These are phyloP conservation scores for Styphnolobium japonicum DNA, from an alignment of 306 rosid genomes.

Conservation along the genomic window DNA sequence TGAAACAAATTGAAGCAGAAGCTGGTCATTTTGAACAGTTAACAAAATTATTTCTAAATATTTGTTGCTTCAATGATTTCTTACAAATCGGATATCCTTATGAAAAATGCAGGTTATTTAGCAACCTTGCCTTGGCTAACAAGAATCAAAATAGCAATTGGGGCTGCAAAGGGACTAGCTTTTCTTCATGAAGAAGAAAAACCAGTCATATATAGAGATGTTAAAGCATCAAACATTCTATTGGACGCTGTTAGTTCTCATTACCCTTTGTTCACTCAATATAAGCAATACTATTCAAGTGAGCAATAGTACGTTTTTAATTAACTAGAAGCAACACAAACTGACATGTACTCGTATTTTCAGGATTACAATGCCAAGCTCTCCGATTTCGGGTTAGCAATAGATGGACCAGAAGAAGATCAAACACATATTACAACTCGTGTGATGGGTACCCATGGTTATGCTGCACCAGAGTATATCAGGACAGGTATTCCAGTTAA, in stretches of 20 bases:
- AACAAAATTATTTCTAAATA: too few relatives aligned
- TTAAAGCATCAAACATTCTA: constrained; percentile 84
- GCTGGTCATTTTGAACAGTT: neutral
- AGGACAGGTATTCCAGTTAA: constrained; percentile 58
- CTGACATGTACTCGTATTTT: neutral
- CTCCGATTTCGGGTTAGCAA: constrained; percentile 91
- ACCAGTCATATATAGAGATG: constrained; percentile 82
- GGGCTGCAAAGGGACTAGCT: constrained; percentile 85
- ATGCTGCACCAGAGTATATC: constrained; percentile 92
- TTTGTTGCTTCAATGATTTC: neutral
- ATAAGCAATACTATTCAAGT: neutral
- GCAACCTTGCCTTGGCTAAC: constrained; percentile 89
- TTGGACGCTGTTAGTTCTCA: constrained; percentile 54
- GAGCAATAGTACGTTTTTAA: neutral
- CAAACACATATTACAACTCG: constrained; percentile 62
- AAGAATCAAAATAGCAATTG: constrained; percentile 81
- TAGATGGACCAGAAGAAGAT: constrained; percentile 72
- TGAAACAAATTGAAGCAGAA: neutral
- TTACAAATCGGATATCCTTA: neutral
- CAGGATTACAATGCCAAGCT: constrained; percentile 83
- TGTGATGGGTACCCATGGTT: constrained; percentile 90
- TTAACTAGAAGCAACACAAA: neutral
- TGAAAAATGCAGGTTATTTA: constrained; percentile 59
- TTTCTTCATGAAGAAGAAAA: constrained; percentile 86
- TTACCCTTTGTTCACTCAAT: neutral